A percentile compares a stretch with the other conserved stretches of the same genome.
phyloP scores from a whole-genome alignment of 129 eudicot genomes.

The Gnaphalium uliginosum region DNA sequence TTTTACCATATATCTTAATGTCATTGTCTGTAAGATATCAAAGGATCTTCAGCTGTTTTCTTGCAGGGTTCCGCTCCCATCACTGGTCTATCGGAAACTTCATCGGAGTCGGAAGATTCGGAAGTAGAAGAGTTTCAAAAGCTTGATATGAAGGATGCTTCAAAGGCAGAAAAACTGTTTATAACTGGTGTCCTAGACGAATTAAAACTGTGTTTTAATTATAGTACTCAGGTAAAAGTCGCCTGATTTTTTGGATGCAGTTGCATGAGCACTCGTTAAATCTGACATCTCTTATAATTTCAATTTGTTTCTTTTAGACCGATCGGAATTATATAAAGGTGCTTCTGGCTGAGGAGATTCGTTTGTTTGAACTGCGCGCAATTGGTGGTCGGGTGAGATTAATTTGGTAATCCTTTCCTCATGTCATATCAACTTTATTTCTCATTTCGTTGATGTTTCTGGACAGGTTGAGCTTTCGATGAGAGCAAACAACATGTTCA shows the following conservation, averaged over 20 bases:
- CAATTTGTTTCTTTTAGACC: constrained; percentile 30
- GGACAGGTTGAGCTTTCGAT: constrained; percentile 88
- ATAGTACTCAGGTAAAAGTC: constrained; percentile 58
- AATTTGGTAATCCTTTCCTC: not conserved
- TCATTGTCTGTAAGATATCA: constrained; percentile 19
- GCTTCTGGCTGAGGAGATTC: constrained; percentile 85
- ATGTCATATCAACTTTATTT: not conserved
- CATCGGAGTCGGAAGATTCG: constrained; percentile 74
- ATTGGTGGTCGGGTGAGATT: constrained; percentile 88
- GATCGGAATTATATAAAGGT: constrained; percentile 58
- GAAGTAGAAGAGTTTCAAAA: constrained; percentile 45
- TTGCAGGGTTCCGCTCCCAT: constrained; percentile 84
- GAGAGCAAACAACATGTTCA: constrained; percentile 76
- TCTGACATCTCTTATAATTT: constrained; percentile 7
- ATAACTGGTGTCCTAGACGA: constrained; percentile 89
- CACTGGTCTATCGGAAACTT: constrained; percentile 65
- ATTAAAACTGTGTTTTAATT: constrained; percentile 70
- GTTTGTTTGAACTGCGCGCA: constrained; percentile 92
- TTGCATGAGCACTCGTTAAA: not conserved
- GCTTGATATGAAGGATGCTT: constrained; percentile 45
- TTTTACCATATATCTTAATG: not conserved
- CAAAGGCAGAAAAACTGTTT: constrained; percentile 63
- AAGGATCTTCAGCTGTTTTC: constrained; percentile 12
- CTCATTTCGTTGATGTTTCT: constrained; percentile 22
- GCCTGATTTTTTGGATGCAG: constrained; percentile 14